Conservation (phyloP, 257 asterid genomes). For the Eustoma russellianum region DNA sequence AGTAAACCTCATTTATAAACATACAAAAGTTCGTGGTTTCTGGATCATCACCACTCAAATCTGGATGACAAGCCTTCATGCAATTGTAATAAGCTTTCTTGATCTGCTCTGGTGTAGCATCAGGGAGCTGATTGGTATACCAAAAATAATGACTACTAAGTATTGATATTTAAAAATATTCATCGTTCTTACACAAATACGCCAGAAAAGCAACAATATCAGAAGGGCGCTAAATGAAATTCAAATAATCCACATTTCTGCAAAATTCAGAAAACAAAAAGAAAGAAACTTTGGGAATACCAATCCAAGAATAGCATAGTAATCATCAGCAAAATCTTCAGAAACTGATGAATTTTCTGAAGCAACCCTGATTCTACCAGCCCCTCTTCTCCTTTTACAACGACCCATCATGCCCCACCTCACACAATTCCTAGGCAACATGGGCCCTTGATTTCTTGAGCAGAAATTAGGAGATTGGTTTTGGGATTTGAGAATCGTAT, state of each 20-base stretch:
- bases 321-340: constrained; percentile 69
- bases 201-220: background rate
- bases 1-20: constrained; percentile 85
- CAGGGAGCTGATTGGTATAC: constrained; percentile 54
- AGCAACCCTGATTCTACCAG: constrained; percentile 50
- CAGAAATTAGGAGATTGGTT: constrained; percentile 31
- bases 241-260: background rate
- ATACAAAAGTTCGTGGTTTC: constrained; percentile 90
- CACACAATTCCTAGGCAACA: constrained; percentile 22
- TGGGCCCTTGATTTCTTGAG: constrained; percentile 33
- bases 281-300: constrained; percentile 24
- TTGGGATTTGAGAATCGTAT: constrained; percentile 47
- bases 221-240: background rate
- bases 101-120: constrained; percentile 84
- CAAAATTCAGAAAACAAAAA: background rate
- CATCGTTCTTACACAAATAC: background rate
- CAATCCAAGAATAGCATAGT: constrained; percentile 77
- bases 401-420: constrained; percentile 34
- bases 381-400: constrained; percentile 34
- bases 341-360: constrained; percentile 41
- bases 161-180: background rate
- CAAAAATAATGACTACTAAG: background rate
- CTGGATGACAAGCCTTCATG: constrained; percentile 99
- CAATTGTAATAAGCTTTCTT: constrained; percentile 95
- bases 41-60: constrained; percentile 83